phyloP scores from a whole-genome alignment of 2,329 filamentous ascomycete species.

The Rutstroemia sp. region DNA sequence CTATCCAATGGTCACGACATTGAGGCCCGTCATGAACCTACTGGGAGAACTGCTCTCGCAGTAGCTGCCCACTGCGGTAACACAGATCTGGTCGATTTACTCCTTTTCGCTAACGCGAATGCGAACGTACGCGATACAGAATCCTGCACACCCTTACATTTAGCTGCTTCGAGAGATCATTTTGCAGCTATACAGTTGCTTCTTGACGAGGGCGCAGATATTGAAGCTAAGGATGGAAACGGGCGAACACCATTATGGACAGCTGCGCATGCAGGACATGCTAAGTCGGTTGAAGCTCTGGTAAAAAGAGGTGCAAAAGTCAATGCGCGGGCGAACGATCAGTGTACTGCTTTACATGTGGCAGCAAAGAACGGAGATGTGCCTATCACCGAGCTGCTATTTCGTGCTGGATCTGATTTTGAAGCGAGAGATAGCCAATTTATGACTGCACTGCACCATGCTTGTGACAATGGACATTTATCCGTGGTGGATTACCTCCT shows the following conservation, averaged over 20 bases:
- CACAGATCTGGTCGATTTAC: background rate
- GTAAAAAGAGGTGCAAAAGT: constrained; percentile 7
- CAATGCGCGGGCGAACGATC: constrained; percentile 7
- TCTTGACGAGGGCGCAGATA: background rate
- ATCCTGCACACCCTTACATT: background rate
- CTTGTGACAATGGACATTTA: constrained; percentile 3
- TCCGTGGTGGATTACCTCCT: constrained; percentile 2
- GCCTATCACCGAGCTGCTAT: constrained; percentile 7
- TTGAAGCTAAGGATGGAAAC: constrained; percentile 4
- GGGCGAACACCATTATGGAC: constrained; percentile 4
- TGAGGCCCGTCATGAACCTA: background rate
- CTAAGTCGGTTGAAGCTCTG: constrained; percentile 8
- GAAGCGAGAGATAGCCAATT: constrained; percentile 6
- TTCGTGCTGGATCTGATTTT: constrained; percentile 4
- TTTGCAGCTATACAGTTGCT: background rate
- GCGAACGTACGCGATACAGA: background rate
- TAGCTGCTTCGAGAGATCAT: background rate
- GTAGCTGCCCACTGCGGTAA: constrained; percentile 1
- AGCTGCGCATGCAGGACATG: constrained; percentile 9
- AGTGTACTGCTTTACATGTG: constrained; percentile 9
- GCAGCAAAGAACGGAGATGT: constrained; percentile 8
- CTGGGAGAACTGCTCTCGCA: background rate
- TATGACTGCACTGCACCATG: constrained; percentile 9
- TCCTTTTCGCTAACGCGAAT: background rate
- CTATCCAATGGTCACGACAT: background rate